These are phyloP conservation scores for Apiospora koreana DNA, from an alignment of 2,329 filamentous ascomycete species.

Conservation along the genomic window DNA sequence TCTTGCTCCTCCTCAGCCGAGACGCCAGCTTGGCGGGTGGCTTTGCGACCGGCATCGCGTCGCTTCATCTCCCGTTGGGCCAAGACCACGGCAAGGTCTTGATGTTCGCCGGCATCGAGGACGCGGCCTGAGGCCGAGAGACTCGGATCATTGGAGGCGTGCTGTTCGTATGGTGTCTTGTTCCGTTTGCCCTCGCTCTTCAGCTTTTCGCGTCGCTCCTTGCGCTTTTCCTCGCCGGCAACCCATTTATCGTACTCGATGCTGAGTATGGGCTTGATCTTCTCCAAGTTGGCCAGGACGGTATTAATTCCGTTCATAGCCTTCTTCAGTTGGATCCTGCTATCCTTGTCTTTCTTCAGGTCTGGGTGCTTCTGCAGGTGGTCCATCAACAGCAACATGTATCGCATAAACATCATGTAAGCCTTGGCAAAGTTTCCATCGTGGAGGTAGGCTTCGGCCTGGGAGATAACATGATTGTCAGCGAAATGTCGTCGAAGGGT, in stretches of 20 bases:
- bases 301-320: slow-evolving; percentile 51
- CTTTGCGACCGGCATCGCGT: slow-evolving; percentile 62
- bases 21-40: slow-evolving; percentile 58
- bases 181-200: slow-evolving; percentile 15
- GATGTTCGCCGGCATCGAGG: slow-evolving; percentile 69
- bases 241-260: slow-evolving; percentile 69
- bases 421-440: slow-evolving; percentile 87
- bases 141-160: slow-evolving; percentile 61
- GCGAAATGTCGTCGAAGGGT: slow-evolving; percentile 18
- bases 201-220: slow-evolving; percentile 24
- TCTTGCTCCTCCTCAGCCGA: slow-evolving; percentile 58
- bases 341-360: slow-evolving; percentile 61
- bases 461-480: slow-evolving; percentile 22
- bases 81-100: slow-evolving; percentile 74
- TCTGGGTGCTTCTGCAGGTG: slow-evolving; percentile 77
- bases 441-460: slow-evolving; percentile 83
- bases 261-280: slow-evolving; percentile 77
- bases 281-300: slow-evolving; percentile 72
- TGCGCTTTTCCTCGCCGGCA: slow-evolving; percentile 48
- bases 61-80: slow-evolving; percentile 72
- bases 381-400: slow-evolving; percentile 80
- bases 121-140: slow-evolving; percentile 55
- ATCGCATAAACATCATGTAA: slow-evolving; percentile 88
- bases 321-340: slow-evolving; percentile 60
- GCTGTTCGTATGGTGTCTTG: slow-evolving; percentile 41